Evolutionary conservation across 2,329 filamentous ascomycete species (phyloP).

Genomic region (Sarocladium oryzae): DNA sequence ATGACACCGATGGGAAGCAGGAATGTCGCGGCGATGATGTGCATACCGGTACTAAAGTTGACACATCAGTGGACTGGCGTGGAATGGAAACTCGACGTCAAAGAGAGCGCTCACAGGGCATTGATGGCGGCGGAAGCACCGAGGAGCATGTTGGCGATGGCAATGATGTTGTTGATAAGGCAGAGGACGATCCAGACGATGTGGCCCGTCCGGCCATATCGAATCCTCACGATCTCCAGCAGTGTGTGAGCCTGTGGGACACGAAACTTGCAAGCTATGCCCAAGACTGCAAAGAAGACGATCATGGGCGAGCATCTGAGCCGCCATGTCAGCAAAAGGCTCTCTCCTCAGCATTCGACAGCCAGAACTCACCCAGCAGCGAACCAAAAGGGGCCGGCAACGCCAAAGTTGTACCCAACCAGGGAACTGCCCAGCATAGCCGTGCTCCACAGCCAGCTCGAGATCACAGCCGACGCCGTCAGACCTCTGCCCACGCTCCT

Average conservation of each 20-base stretch:
- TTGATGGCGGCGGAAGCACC: constrained; percentile 27
- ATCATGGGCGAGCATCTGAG: constrained; percentile 43
- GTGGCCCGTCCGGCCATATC: constrained; percentile 41
- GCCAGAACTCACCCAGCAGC: constrained; percentile 36
- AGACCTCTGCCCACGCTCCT: constrained; percentile 43
- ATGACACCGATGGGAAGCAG: constrained; percentile 32
- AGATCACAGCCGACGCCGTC: constrained; percentile 47
- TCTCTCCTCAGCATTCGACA: too few relatives aligned
- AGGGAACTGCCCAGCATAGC: constrained; percentile 43
- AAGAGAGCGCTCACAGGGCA: constrained; percentile 21
- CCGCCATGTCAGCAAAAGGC: constrained; percentile 11
- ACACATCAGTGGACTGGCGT: constrained; percentile 7
- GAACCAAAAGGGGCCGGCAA: constrained; percentile 52
- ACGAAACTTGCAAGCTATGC: constrained; percentile 44
- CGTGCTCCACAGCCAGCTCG: constrained; percentile 47
- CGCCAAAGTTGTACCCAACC: constrained; percentile 47
- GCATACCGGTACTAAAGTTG: constrained; percentile 36
- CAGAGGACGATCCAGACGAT: constrained; percentile 45
- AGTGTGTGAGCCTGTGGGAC: constrained; percentile 48
- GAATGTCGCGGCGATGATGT: constrained; percentile 43
- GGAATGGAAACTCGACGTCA: too few relatives aligned
- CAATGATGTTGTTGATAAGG: constrained; percentile 48
- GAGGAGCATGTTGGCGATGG: constrained; percentile 46
- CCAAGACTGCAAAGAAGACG: constrained; percentile 45
- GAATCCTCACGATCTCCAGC: constrained; percentile 45